These are phyloP conservation scores for Gracilariopsis chorda DNA, from an alignment of 23 red algal genomes.

Conservation along the genomic window DNA sequence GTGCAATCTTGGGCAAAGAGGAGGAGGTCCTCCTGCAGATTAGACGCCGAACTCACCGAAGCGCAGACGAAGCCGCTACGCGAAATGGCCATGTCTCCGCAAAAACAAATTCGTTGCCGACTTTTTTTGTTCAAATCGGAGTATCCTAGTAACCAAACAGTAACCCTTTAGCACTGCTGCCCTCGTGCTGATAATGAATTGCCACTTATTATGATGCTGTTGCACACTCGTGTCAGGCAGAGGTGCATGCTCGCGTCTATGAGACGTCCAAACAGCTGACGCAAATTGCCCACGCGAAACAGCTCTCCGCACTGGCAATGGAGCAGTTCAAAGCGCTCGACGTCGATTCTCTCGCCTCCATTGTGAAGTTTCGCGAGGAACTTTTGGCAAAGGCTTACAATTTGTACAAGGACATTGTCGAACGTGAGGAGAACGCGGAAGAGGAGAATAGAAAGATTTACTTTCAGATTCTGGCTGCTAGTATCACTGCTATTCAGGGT, in stretches of 20 bases:
- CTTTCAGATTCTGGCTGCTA: slow-evolving; percentile 12
- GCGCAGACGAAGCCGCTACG: too few species aligned
- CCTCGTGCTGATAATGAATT: too few species aligned
- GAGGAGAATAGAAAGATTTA: slow-evolving; percentile 68
- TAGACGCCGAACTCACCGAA: too few species aligned
- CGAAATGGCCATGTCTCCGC: too few species aligned
- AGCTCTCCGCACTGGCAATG: not conserved
- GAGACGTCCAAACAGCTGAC: slow-evolving; percentile 43
- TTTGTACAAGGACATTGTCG: not conserved
- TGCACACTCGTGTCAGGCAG: slow-evolving; percentile 44
- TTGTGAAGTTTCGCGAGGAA: slow-evolving; percentile 7
- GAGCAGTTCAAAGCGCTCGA: slow-evolving; percentile 4
- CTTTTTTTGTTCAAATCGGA: too few species aligned
- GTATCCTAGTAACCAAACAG: too few species aligned
- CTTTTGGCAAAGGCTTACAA: not conserved
- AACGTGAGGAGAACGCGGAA: slow-evolving; percentile 31
- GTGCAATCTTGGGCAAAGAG: too few species aligned
- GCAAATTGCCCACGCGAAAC: slow-evolving; percentile 1
- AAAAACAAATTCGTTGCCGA: too few species aligned
- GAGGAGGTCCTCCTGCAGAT: too few species aligned
- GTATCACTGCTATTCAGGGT: not conserved
- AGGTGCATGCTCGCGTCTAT: slow-evolving; percentile 4
- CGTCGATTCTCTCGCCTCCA: slow-evolving; percentile 1
- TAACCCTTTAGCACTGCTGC: too few species aligned
- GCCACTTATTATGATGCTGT: slow-evolving; percentile 61